A percentile compares a stretch with the other conserved stretches of the same genome.
phyloP scores from a whole-genome alignment of 306 rosid genomes.

The Ammopiptanthus mongolicus region DNA sequence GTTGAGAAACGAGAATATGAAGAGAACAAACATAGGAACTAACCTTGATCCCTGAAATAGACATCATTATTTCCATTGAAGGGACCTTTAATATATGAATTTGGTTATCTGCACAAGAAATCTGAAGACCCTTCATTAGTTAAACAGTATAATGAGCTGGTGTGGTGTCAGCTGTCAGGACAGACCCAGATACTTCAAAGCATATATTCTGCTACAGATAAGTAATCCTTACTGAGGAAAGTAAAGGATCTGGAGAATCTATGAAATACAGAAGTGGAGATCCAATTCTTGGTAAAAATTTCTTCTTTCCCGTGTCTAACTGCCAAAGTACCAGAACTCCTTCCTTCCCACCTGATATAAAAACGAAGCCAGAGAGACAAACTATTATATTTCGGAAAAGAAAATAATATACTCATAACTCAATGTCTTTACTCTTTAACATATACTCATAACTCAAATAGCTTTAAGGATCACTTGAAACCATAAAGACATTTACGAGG shows the following conservation, averaged over 20 bases:
- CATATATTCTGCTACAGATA: not conserved
- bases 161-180: constrained; percentile 13
- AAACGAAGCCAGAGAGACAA: constrained; percentile 31
- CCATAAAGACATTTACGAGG: not conserved
- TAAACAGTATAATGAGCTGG: constrained; percentile 24
- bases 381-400: not conserved
- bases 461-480: not conserved
- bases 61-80: constrained; percentile 75
- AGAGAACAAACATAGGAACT: constrained; percentile 27
- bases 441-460: not conserved
- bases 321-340: constrained; percentile 97
- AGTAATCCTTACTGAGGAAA: constrained; percentile 65
- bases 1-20: not conserved
- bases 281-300: constrained; percentile 78
- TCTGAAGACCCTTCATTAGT: constrained; percentile 63
- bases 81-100: constrained; percentile 80
- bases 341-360: constrained; percentile 75
- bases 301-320: constrained; percentile 79
- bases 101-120: constrained; percentile 92
- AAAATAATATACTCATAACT: not conserved
- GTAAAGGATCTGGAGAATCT: constrained; percentile 75
- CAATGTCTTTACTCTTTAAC: not conserved
- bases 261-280: constrained; percentile 78
- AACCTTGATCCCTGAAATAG: constrained; percentile 96
- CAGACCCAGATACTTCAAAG: not conserved